Percentiles rank a stretch among this genome's conserved stretches.
phyloP scores from a whole-genome alignment of 2,329 filamentous ascomycete species.

The Paecilomyces variotii region DNA sequence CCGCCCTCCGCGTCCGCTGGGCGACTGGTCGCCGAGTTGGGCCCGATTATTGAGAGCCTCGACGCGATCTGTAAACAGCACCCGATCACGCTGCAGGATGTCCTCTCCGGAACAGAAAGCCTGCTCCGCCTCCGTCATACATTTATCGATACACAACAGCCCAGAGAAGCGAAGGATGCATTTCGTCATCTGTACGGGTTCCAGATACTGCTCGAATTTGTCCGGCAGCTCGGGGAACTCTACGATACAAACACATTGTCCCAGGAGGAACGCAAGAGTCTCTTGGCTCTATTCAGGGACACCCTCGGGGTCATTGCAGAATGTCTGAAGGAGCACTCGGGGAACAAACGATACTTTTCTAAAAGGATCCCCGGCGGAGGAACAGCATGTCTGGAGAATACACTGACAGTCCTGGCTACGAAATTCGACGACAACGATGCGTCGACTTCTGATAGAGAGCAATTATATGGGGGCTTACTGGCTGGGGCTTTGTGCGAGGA shows the following conservation, averaged over 20 bases:
- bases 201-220: constrained; percentile 59
- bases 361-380: constrained; percentile 67
- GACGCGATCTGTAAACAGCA: constrained; percentile 22
- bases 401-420: constrained; percentile 57
- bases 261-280: constrained; percentile 54
- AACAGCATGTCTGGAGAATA: constrained; percentile 68
- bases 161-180: constrained; percentile 59
- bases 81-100: constrained; percentile 22
- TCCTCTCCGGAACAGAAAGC: constrained; percentile 43
- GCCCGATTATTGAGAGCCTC: constrained; percentile 30
- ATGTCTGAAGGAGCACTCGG: constrained; percentile 67
- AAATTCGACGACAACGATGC: constrained; percentile 36
- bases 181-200: constrained; percentile 79
- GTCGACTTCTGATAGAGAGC: constrained; percentile 52
- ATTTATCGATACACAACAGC: constrained; percentile 45
- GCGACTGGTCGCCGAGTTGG: constrained; percentile 29
- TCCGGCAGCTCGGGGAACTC: constrained; percentile 65
- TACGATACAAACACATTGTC: constrained; percentile 58
- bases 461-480: constrained; percentile 75
- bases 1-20: constrained; percentile 22
- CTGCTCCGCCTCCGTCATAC: constrained; percentile 61
- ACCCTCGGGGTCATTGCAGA: constrained; percentile 58
- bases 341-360: constrained; percentile 82
- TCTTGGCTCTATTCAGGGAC: constrained; percentile 60
- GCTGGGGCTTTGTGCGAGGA: constrained; percentile 75